Evolutionary conservation across 805 yeast genomes (phyloP).

Genomic region (Cyberlindnera suaveolens): DNA sequence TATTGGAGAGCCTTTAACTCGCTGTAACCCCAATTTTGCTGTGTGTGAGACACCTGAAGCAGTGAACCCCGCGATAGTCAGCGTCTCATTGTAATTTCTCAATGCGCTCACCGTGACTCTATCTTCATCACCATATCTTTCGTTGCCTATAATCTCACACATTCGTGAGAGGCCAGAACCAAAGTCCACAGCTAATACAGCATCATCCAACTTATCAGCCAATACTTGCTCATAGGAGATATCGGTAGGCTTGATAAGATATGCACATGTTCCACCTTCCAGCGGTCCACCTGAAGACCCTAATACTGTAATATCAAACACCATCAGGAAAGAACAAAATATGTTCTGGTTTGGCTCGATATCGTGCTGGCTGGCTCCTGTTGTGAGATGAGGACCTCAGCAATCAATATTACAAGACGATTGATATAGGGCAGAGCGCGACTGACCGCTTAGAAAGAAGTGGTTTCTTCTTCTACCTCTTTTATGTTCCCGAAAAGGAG

Average conservation of each 20-base stretch:
- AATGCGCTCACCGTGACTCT: conserved; percentile 7
- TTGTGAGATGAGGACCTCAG: too few relatives aligned
- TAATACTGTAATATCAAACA: conserved; percentile 56
- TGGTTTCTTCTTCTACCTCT: neutral
- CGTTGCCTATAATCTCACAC: conserved; percentile 31
- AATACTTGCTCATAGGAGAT: conserved; percentile 35
- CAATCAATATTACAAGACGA: too few relatives aligned
- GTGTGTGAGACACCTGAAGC: neutral
- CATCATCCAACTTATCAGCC: conserved; percentile 22
- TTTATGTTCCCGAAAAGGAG: neutral
- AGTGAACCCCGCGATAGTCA: conserved; percentile 3
- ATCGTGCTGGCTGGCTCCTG: too few relatives aligned
- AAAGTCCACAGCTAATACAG: conserved; percentile 64
- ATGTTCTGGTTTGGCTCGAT: too few relatives aligned
- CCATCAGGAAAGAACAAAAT: neutral
- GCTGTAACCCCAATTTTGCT: neutral
- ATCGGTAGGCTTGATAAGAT: conserved; percentile 52
- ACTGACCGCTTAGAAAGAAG: too few relatives aligned
- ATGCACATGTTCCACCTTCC: conserved; percentile 63
- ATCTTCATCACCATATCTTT: conserved; percentile 4
- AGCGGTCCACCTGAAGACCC: conserved; percentile 88
- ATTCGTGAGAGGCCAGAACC: conserved; percentile 67
- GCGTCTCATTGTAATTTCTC: conserved; percentile 5
- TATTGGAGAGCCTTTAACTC: conserved; percentile 20
- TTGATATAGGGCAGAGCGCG: too few relatives aligned